Base-by-base conservation (phyloP, 192 early-diverging fungal species). In the Gamsiella multidivaricata region DNA sequence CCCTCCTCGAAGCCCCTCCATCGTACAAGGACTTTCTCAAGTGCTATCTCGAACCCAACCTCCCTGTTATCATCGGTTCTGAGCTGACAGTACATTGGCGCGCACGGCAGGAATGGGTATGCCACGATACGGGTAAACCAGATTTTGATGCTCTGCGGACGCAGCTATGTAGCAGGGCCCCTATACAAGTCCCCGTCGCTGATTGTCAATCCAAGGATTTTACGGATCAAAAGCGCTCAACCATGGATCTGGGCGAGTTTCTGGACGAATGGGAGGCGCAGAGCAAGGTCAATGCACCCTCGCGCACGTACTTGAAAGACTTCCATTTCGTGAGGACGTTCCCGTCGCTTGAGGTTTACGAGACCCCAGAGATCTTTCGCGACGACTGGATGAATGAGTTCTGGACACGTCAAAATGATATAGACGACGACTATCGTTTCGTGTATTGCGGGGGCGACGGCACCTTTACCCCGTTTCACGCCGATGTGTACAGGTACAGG, bases 361-460 rank as follows among this genome's bases (percentile, higher is more conserved):
- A 69, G 39, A 80, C 82, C 0, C 87, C 85, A 12, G 66, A 82
- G 11, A 67, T 87, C 17, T 88, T 88, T 75, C 47, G 74, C 49
- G 83, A 90, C 62, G 89, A 93, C 78, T 93, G 92, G 92, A 75
- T 93, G 78, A 89, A 93, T 66, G 70, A 87, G 43, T 91, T 84
- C 62, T 90, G 83, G 80, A 80, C 82, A 18, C 46, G 63, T 4
- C 50, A 70, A 1, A 26, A 42, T 1, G 75, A 83, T 32, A 65
- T 70, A 25, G 52, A 79, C 23, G 92, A 93, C 67, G 90, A 93
- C 52, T 93, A 89, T 71, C 84, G 87, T 31, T 93, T 93, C 69
- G 85, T 86, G 15, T 93, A 93, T 55, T 87, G 91, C 50, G 90
- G 92, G 28, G 88, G 89, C 15, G 66, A 89, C 46, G 84, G 84